Base-by-base conservation (phyloP, 495 filamentous ascomycete genomes). In the Achaetomiella virescens region DNA sequence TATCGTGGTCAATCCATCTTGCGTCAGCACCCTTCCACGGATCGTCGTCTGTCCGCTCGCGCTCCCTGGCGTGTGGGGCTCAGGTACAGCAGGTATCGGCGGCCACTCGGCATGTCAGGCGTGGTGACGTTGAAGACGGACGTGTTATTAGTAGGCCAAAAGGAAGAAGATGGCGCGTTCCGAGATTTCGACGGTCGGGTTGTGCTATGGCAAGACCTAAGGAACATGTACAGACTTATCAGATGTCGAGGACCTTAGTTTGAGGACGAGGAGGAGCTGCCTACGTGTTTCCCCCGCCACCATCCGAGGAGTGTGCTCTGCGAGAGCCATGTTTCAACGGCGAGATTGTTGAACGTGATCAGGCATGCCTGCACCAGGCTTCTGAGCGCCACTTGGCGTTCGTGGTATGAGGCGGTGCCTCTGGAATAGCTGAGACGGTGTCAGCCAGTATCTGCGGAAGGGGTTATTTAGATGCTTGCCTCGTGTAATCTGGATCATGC, bases 161-260 rank as follows among this genome's bases (percentile, higher is more conserved):
- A 90, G 74, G 61, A 79, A 81, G n/a, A 73, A 71, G n/a, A 90
- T 75, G 3, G 82, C 85, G 27, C 79, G 68, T 35, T 77, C 80
- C n/a, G 80, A 79, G 17, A 90, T 79, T 64, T 89, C 86, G 17
- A 83, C 83, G 61, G 88, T 85, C 24, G 88, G 75, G 66, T 88
- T 84, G 78, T 82, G 85, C 86, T 84, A 89, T 12, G 86, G 86
- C 41, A 89, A 75, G 59, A 87, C 75, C 80, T 51, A 8, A 2
- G 14, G 21, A 22, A 21, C 31, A 8, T 31, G 24, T 15, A 21
- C 11, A 33, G 31, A 85, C 29, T 6, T 6, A 36, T 15, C 27
- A 17, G 6, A 42, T 35, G 25, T 6, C n/a, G 33, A 14, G 31
- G n/a, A n/a, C n/a, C n/a, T n/a, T n/a, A n/a, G 11, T 55, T 47